Evolutionary conservation across 73 alveolate species (phyloP).

Genomic region (Stentor coeruleus): DNA sequence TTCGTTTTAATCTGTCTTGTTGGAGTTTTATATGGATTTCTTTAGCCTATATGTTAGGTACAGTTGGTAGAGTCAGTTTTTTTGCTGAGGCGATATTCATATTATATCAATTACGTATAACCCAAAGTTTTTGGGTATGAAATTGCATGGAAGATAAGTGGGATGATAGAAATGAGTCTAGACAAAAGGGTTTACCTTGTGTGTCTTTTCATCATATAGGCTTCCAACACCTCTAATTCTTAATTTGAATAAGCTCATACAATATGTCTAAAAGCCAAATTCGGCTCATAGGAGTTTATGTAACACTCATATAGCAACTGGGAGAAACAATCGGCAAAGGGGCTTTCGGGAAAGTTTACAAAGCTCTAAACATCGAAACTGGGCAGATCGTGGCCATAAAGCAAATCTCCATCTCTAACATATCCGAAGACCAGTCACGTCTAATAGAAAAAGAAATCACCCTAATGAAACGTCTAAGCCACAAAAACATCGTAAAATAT

Average conservation of each 20-base stretch:
- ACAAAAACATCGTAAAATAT: conserved; percentile 93
- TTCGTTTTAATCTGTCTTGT: too few species aligned
- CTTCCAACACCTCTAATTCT: too few species aligned
- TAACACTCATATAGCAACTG: conserved; percentile 23
- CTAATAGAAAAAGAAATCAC: conserved; percentile 82
- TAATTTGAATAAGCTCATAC: not conserved
- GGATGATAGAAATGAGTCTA: too few species aligned
- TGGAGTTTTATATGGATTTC: too few species aligned
- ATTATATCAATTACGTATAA: too few species aligned
- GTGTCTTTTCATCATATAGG: too few species aligned
- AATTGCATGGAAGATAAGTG: too few species aligned
- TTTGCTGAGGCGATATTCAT: too few species aligned
- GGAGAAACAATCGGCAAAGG: conserved; percentile 91
- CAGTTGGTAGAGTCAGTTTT: too few species aligned
- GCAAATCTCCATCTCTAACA: conserved; percentile 67
- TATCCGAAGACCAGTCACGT: conserved; percentile 71
- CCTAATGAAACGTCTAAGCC: conserved; percentile 82
- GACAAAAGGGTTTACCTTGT: too few species aligned
- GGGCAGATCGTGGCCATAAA: conserved; percentile 94
- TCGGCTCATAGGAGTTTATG: conserved; percentile 48
- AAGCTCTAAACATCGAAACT: conserved; percentile 87
- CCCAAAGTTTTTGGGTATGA: too few species aligned
- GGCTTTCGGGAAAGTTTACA: conserved; percentile 93
- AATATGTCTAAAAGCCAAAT: conserved; percentile 8
- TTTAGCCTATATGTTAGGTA: too few species aligned